Evolutionary conservation across 352 stramenopile genomes (phyloP).

Genomic region (Peronosclerospora sorghi): DNA sequence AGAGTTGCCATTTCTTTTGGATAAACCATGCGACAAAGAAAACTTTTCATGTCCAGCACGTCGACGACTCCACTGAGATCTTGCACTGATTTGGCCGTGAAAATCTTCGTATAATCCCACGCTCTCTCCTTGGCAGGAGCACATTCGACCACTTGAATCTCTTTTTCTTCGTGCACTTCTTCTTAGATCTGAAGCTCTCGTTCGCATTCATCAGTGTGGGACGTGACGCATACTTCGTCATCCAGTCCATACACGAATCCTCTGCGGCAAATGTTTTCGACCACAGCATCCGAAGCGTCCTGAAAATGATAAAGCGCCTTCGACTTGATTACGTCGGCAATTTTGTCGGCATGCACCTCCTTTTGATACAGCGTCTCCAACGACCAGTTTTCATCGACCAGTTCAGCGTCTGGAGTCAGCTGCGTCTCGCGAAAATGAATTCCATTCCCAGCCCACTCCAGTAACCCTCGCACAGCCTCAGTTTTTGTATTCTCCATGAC

Average conservation of each 20-base stretch:
- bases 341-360: too few species aligned
- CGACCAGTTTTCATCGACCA: too few species aligned
- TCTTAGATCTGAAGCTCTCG: slow-evolving; percentile 20
- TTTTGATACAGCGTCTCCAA: too few species aligned
- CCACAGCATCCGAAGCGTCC: not conserved
- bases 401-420: slow-evolving; percentile 8
- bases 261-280: slow-evolving; percentile 11
- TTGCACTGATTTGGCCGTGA: slow-evolving; percentile 11
- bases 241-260: too few species aligned
- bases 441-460: slow-evolving; percentile 66
- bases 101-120: slow-evolving; percentile 7
- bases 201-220: too few species aligned
- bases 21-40: slow-evolving; percentile 8
- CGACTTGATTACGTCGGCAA: slow-evolving; percentile 25
- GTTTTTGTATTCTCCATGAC: too few species aligned
- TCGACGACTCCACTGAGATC: slow-evolving; percentile 1
- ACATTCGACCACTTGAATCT: too few species aligned
- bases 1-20: slow-evolving; percentile 11
- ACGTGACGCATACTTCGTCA: too few species aligned
- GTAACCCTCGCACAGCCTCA: too few species aligned
- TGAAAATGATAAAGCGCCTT: slow-evolving; percentile 3
- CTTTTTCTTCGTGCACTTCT: slow-evolving; percentile 16
- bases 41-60: not conserved
- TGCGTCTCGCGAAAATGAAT: slow-evolving; percentile 48
- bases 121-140: slow-evolving; percentile 11